A percentile compares a stretch with the other conserved stretches of the same genome.
phyloP scores from a whole-genome alignment of 495 filamentous ascomycete species.

The Aspergillus avenaceus region DNA sequence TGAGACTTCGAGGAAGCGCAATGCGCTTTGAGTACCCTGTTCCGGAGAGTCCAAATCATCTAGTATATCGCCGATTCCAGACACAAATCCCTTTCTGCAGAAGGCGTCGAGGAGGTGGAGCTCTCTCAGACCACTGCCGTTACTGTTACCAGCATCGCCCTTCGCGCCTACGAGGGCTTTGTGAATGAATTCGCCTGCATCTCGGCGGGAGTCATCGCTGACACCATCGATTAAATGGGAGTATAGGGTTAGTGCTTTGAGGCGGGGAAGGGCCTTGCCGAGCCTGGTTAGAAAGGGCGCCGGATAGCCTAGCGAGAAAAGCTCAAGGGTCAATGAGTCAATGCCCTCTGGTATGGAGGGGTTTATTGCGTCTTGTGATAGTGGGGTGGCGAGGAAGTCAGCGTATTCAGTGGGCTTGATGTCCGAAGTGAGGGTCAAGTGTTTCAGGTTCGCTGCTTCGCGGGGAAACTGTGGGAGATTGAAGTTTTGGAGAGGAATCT shows the following conservation, averaged over 20 bases:
- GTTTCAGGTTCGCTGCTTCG: slow-evolving; percentile 19
- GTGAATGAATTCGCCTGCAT: slow-evolving; percentile 29
- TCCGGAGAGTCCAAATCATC: background rate
- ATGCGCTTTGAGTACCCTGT: background rate
- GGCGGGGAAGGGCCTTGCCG: slow-evolving; percentile 17
- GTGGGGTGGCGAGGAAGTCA: slow-evolving; percentile 6
- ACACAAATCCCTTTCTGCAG: slow-evolving; percentile 24
- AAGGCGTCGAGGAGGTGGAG: slow-evolving; percentile 40
- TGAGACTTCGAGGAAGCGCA: slow-evolving; percentile 7
- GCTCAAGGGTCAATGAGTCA: slow-evolving; percentile 34
- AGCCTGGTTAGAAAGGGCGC: slow-evolving; percentile 29
- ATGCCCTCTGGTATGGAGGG: slow-evolving; percentile 6
- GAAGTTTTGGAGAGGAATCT: slow-evolving; percentile 30
- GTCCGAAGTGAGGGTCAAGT: slow-evolving; percentile 28
- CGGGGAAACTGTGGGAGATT: slow-evolving; percentile 24
- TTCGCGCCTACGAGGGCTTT: background rate
- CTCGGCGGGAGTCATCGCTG: slow-evolving; percentile 17
- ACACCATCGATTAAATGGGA: slow-evolving; percentile 34
- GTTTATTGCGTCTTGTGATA: background rate
- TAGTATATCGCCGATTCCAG: slow-evolving; percentile 3
- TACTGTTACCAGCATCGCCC: no score
- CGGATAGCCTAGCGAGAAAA: slow-evolving; percentile 41
- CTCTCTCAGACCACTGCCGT: slow-evolving; percentile 18
- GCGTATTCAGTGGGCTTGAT: slow-evolving; percentile 32
- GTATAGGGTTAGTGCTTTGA: slow-evolving; percentile 33